Base-by-base conservation (phyloP, 2,329 filamentous ascomycete genomes). In the Alternaria sp. region DNA sequence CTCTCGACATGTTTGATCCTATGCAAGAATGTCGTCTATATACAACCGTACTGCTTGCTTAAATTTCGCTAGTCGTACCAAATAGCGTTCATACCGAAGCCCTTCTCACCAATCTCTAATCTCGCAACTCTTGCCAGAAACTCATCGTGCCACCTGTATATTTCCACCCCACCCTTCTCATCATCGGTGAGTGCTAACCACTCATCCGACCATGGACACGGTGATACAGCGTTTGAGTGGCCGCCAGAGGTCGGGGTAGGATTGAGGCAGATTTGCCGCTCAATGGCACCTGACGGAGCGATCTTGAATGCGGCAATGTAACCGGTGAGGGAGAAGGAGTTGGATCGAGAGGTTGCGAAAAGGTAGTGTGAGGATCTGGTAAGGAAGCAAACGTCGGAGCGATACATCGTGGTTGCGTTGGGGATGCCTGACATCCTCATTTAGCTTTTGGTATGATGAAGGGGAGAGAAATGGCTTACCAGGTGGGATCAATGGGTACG, bases 61-160 rank as follows among this genome's bases (percentile, higher is more conserved):
- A 5, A n/a, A 46, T 33, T 5, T 70, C 61, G 9, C 72, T 70
- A 92, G 78, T 96, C 90, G 77, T 95, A 95, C 92, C 92, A 96
- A 63, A 96, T 93, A n/a, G 92, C 92, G 79, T 96, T 96, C 92
- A 96, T 96, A 2, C 92, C 92, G 75, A 96, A 96, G 1, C 92
- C 92, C n/a, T 90, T 91, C 80, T 96, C 92, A 5, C 88, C 87
- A 36, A 96, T 88, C 67, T 91, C 87, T 62, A 91, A 82, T 62
- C 90, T 84, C 14, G 92, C 92, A 7, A 96, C 92, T 3, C 92
- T 82, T 2, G 87, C 89, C 52, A 96, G 79, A 68, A 89, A 91
- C 82, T 95, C 92, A 58, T 93, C 89, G 65, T 89, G 84, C 90
- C 92, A 96, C 53, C 92, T 84, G 76, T 96, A 96, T 56, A 96